These are phyloP conservation scores for Marvania coccoides DNA, from an alignment of 139 green algal species.

Conservation along the genomic window DNA sequence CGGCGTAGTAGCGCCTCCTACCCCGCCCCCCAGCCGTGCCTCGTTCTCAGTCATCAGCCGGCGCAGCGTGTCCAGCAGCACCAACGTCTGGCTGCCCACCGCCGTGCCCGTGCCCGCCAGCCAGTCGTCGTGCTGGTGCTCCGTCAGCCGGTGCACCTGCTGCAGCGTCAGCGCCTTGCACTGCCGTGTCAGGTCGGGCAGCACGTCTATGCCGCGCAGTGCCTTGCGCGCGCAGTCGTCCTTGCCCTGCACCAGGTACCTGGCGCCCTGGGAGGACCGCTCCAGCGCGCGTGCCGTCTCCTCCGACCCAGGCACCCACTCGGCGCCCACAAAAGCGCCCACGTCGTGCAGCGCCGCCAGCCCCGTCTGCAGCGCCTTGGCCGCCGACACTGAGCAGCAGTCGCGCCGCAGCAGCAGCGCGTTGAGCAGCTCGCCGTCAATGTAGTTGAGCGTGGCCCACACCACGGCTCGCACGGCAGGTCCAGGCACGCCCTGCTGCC, in stretches of 20 bases:
- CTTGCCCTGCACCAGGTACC: conserved; percentile 44
- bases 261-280: conserved; percentile 32
- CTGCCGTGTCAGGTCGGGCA: conserved; percentile 20
- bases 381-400: conserved; percentile 45
- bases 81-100: conserved; percentile 23
- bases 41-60: conserved; percentile 25
- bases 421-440: conserved; percentile 56
- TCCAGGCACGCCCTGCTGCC: conserved; percentile 29
- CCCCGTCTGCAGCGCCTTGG: conserved; percentile 42
- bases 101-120: conserved; percentile 14
- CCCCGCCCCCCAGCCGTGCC: no score
- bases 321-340: conserved; percentile 18
- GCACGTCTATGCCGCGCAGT: conserved; percentile 32
- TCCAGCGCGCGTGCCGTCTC: conserved; percentile 29
- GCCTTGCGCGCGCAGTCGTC: conserved; percentile 45
- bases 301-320: conserved; percentile 11
- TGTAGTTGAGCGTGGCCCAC: conserved; percentile 31
- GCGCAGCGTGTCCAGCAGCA: conserved; percentile 36
- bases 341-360: conserved; percentile 33
- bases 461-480: conserved; percentile 32
- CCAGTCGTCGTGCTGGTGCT: conserved; percentile 63
- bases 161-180: conserved; percentile 38
- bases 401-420: conserved; percentile 46
- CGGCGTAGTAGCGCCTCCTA: no score
- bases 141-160: conserved; percentile 42